Evolutionary conservation across 371 early-diverging fungal species (phyloP), one percentile per base, ranked within the genome.

Genomic region (Phascolomyces articulosus): DNA sequence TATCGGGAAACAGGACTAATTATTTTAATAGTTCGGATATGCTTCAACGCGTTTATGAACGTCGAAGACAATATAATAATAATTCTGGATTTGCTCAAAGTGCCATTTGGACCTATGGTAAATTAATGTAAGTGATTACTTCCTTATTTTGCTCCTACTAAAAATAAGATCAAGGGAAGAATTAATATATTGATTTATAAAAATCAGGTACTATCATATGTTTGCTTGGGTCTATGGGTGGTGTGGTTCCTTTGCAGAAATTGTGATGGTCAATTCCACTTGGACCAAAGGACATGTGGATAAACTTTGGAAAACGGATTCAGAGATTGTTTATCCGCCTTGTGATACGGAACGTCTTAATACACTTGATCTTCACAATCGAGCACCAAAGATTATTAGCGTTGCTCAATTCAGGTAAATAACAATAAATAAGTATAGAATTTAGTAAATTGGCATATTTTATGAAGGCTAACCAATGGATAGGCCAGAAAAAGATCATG

Each of bases 271-370:
- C 23, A 97, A 98, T 73, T 97, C 97, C 0, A 85, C 93, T 3
- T 98, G 98, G 98, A 98, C 98, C n/a, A 83, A 88, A 38, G 85
- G 77, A 23, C 98, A 98, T 62, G 91, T 98, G 44, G 86, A 88
- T 60, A 55, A 73, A 1, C 64, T 95, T 16, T 96, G 95, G 95
- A 63, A 75, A 0, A 76, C 86, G 8, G 76, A 82, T 38, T 87
- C 92, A 7, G 71, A 74, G 8, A 85, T 93, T 10, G 91, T 97
- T 3, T 97, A 95, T 72, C 98, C 98, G 20, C 98, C 98, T 2
- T 98, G 98, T 74, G 93, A 95, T 68, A 94, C 95, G 0, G 75
- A 82, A 9, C 75, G 86, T 1, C 69, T 97, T 38, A 75, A 71
- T 16, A 74, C 66, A 26, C 75, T 91, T 31, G 62, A 84, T 0